These are phyloP conservation scores for Oryza longistaminata DNA, from an alignment of 176 grass and related monocot genomes.

Conservation along the genomic window DNA sequence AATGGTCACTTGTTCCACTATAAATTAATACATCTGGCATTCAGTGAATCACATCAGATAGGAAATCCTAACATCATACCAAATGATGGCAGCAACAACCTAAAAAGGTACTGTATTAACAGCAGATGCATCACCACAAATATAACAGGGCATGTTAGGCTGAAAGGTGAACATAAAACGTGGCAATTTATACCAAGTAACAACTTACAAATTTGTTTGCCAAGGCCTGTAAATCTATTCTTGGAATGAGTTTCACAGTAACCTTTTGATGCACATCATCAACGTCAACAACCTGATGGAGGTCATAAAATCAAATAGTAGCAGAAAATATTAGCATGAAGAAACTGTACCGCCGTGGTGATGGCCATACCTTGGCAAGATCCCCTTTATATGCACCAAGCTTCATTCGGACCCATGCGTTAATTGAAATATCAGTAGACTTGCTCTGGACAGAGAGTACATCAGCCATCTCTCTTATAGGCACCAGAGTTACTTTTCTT, in stretches of 20 bases:
- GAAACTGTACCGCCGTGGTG: not conserved
- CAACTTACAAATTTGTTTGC: constrained; percentile 70
- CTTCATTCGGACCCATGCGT: constrained; percentile 87
- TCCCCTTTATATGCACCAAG: constrained; percentile 82
- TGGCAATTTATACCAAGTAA: constrained; percentile 4
- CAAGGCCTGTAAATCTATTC: constrained; percentile 79
- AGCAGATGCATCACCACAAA: constrained; percentile 12
- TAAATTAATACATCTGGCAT: not conserved
- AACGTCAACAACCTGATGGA: constrained; percentile 77
- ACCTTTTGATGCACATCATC: constrained; percentile 72
- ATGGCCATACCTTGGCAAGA: constrained; percentile 70
- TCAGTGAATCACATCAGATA: not conserved
- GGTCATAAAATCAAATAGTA: constrained; percentile 20
- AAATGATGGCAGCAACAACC: not conserved
- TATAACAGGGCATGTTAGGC: constrained; percentile 5
- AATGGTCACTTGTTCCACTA: not conserved
- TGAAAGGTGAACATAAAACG: not conserved
- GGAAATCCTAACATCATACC: not conserved
- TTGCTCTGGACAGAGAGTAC: constrained; percentile 78
- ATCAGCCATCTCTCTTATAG: constrained; percentile 78
- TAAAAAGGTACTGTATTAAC: not conserved
- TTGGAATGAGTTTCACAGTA: constrained; percentile 81
- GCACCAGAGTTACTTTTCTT: constrained; percentile 62
- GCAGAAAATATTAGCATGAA: constrained; percentile 2
- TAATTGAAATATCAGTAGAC: constrained; percentile 62